Conservation (phyloP, 345 rosid genomes). For the Physaria fendleri region DNA sequence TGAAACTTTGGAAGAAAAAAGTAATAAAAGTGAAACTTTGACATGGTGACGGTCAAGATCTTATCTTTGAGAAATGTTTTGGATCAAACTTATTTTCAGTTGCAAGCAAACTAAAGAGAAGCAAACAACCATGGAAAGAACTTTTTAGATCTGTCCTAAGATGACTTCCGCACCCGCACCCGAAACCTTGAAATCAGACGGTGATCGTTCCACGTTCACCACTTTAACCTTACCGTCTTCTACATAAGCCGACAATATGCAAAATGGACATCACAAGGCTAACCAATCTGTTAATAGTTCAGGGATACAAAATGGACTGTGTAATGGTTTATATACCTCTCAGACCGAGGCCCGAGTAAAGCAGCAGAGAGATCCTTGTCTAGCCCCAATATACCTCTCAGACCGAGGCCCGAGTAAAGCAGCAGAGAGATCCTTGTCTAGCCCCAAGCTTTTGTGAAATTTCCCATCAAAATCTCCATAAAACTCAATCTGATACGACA, state of each 20-base stretch:
- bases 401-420: constrained; percentile 88
- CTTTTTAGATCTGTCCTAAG: constrained; percentile 58
- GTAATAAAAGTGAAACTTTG: background rate
- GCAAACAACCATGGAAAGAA: background rate
- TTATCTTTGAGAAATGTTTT: constrained; percentile 1
- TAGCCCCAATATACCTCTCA: constrained; percentile 69
- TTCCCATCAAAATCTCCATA: constrained; percentile 85
- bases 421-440: constrained; percentile 77
- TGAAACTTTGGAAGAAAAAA: no score
- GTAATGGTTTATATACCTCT: no score
- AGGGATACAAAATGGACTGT: no score
- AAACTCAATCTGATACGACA: constrained; percentile 60
- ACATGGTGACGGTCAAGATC: constrained; percentile 17
- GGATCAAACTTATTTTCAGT: constrained; percentile 29
- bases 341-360: constrained; percentile 77
- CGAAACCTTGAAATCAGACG: constrained; percentile 80
- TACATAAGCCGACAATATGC: constrained; percentile 91
- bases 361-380: constrained; percentile 83
- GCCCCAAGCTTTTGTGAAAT: constrained; percentile 85
- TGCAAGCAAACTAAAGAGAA: background rate
- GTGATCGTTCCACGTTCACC: constrained; percentile 77
- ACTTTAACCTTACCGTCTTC: constrained; percentile 78
- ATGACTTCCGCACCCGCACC: constrained; percentile 76
- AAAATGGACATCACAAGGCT: no score
- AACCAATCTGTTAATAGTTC: no score